Evolutionary conservation across 208 protist genomes (phyloP).

Genomic region (Crithidia bombi): DNA sequence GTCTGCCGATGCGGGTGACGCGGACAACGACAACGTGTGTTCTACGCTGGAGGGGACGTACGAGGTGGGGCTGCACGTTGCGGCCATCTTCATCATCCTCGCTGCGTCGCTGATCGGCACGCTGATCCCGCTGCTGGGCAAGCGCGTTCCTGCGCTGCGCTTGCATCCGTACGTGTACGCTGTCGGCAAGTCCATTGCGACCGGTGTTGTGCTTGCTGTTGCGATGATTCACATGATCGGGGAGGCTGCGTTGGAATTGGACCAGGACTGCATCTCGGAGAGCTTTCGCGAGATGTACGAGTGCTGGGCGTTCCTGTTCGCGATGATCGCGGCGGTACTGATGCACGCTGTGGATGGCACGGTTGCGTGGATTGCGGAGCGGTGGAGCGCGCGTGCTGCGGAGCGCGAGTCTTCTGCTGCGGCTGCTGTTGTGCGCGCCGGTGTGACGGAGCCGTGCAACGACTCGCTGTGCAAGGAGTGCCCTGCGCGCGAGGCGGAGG

Average conservation of each 20-base stretch:
- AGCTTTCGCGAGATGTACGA: slow-evolving; percentile 48
- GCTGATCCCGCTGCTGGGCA: slow-evolving; percentile 56
- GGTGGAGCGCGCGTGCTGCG: slow-evolving; percentile 3
- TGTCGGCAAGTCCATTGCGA: slow-evolving; percentile 53
- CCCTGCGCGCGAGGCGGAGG: slow-evolving; percentile 10
- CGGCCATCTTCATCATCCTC: slow-evolving; percentile 72
- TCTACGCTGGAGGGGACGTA: slow-evolving; percentile 36
- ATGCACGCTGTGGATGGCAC: slow-evolving; percentile 66
- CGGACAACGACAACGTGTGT: slow-evolving; percentile 21
- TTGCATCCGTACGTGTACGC: slow-evolving; percentile 49
- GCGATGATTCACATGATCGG: slow-evolving; percentile 60
- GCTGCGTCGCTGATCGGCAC: slow-evolving; percentile 55
- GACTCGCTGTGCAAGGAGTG: slow-evolving; percentile 17
- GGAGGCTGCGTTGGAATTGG: slow-evolving; percentile 23
- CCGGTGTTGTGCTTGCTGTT: slow-evolving; percentile 65
- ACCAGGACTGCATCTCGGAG: slow-evolving; percentile 42
- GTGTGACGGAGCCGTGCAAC: not conserved
- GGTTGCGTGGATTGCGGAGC: slow-evolving; percentile 32
- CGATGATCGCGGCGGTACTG: slow-evolving; percentile 51
- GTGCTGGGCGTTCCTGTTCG: slow-evolving; percentile 58
- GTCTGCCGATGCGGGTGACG: slow-evolving; percentile 4
- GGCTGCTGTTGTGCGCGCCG: not conserved
- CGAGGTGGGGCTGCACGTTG: slow-evolving; percentile 57
- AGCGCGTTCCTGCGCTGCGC: slow-evolving; percentile 40
- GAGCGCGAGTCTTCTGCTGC: slow-evolving; percentile 1